These are phyloP conservation scores for Aquanectria penicillioides DNA, from an alignment of 2,329 filamentous ascomycete genomes.

Conservation along the genomic window DNA sequence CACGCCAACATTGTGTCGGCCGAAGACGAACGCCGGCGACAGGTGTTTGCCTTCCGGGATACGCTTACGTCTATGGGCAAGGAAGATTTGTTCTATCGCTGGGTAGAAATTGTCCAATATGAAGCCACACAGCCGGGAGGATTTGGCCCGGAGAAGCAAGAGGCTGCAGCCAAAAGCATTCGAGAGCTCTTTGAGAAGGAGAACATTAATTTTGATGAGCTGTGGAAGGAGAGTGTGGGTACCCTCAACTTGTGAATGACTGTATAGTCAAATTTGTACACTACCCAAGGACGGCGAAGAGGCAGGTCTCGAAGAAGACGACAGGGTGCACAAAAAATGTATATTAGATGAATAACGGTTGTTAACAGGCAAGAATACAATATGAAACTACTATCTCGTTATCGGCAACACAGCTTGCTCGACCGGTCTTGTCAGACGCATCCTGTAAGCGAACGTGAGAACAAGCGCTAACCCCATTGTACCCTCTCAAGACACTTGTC, in stretches of 20 bases:
- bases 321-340: too few relatives aligned
- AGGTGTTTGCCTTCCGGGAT: constrained; percentile 84
- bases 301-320: too few relatives aligned
- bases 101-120: constrained; percentile 92
- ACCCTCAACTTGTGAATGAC: not conserved
- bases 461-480: too few relatives aligned
- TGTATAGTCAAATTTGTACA: too few relatives aligned
- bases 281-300: not conserved
- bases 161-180: constrained; percentile 77
- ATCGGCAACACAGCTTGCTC: too few relatives aligned
- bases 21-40: constrained; percentile 73
- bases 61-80: constrained; percentile 80
- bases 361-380: too few relatives aligned
- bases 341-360: too few relatives aligned
- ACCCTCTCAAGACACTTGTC: too few relatives aligned
- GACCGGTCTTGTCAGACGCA: too few relatives aligned
- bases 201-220: constrained; percentile 82
- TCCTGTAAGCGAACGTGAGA: too few relatives aligned
- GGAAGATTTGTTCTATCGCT: constrained; percentile 88
- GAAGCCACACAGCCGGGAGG: constrained; percentile 83
- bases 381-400: too few relatives aligned
- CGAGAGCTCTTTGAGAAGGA: constrained; percentile 78
- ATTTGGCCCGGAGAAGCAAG: constrained; percentile 79
- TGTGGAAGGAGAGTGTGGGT: constrained; percentile 71
- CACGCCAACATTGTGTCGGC: constrained; percentile 62